A percentile compares a stretch with the other conserved stretches of the same genome.
These are phyloP conservation scores for Lichtheimia corymbifera DNA, from an alignment of 371 early-diverging fungal species.

Conservation along the genomic window DNA sequence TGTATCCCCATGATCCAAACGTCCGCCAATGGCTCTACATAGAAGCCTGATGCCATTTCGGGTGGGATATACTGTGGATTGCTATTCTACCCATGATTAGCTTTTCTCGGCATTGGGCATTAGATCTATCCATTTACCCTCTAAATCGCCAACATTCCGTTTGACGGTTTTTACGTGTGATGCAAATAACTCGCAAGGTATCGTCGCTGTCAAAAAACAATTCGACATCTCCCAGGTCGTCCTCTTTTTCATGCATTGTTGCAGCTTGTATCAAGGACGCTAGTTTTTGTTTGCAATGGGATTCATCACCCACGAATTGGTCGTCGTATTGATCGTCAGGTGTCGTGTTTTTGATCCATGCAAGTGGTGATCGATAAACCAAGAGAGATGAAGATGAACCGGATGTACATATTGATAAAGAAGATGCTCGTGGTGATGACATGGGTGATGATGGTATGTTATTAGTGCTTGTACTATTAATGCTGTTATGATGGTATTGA, in stretches of 20 bases:
- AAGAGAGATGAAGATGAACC: conserved; percentile 1
- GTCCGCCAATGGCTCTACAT: conserved; percentile 32
- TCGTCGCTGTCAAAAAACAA: conserved; percentile 32
- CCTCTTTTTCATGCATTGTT: conserved; percentile 18
- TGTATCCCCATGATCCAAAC: conserved; percentile 49
- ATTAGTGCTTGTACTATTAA: conserved; percentile 9
- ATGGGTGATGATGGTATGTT: conserved; percentile 11
- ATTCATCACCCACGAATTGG: conserved; percentile 30
- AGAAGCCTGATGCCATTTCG: conserved; percentile 25
- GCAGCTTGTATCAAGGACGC: conserved; percentile 40
- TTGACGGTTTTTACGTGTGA: conserved; percentile 23
- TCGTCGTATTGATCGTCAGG: conserved; percentile 25
- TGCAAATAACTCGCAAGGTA: conserved; percentile 29
- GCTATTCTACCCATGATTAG: neutral
- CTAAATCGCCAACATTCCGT: conserved; percentile 31
- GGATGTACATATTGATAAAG: neutral
- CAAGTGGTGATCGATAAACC: neutral
- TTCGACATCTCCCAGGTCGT: conserved; percentile 26
- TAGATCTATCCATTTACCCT: conserved; percentile 24
- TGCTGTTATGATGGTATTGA: conserved; percentile 5
- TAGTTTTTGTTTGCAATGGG: conserved; percentile 33
- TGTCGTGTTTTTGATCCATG: neutral
- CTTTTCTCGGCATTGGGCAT: neutral
- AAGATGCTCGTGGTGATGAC: conserved; percentile 13
- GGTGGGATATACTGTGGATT: conserved; percentile 38